These are phyloP conservation scores for Ephemerocybe angulata DNA, from an alignment of 768 basidiomycete genomes.

Conservation along the genomic window DNA sequence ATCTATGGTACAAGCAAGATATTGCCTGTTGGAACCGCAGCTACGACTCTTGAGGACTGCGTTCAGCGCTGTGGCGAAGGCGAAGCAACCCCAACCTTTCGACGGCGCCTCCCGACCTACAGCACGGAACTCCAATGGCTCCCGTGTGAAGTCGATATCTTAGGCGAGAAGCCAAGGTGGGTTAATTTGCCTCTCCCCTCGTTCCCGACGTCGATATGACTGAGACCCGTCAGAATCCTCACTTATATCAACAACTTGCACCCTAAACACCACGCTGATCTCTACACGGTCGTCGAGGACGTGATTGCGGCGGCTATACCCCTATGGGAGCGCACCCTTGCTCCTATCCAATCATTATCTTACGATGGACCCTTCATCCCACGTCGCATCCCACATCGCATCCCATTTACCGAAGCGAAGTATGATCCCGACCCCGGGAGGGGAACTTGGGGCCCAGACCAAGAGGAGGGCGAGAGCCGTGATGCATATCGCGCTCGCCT, in stretches of 20 bases:
- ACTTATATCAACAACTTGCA: constrained; percentile 41
- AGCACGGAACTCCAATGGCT: constrained; percentile 20
- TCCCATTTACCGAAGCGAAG: neutral
- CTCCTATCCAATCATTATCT: constrained; percentile 10
- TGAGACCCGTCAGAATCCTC: constrained; percentile 13
- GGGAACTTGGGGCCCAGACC: neutral
- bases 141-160: constrained; percentile 18
- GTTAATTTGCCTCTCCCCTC: neutral
- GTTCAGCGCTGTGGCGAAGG: constrained; percentile 9
- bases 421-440: neutral
- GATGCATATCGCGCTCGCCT: neutral
- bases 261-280: constrained; percentile 19
- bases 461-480: neutral
- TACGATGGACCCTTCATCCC: neutral
- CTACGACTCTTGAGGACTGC: constrained; percentile 10
- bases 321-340: constrained; percentile 26
- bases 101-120: constrained; percentile 1
- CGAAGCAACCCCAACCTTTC: neutral
- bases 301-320: constrained; percentile 24
- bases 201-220: neutral
- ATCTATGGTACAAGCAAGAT: constrained; percentile 28
- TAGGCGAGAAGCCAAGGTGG: constrained; percentile 12
- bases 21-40: neutral
- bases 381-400: neutral
- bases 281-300: constrained; percentile 24